These are phyloP conservation scores for Candida maesae DNA, from an alignment of 805 yeast genomes.

Conservation along the genomic window DNA sequence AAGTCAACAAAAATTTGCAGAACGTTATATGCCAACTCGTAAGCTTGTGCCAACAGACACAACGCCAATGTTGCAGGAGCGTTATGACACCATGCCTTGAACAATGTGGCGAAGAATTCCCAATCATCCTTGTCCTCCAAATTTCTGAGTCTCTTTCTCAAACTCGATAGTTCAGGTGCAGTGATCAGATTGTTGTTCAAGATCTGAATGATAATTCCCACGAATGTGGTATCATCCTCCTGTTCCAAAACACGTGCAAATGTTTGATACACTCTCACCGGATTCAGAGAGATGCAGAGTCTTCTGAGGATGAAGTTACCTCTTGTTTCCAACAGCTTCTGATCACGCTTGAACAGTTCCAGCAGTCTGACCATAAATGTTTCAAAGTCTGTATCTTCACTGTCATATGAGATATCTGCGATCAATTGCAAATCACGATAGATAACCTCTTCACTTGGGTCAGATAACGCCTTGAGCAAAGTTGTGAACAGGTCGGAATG, in stretches of 20 bases:
- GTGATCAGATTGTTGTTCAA: constrained; percentile 82
- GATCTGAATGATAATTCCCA: constrained; percentile 79
- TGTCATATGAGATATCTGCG: constrained; percentile 66
- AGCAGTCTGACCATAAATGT: constrained; percentile 71
- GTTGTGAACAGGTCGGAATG: constrained; percentile 69
- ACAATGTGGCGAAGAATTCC: constrained; percentile 67
- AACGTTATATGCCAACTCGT: constrained; percentile 82
- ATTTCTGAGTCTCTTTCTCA: constrained; percentile 65
- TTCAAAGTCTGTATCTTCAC: constrained; percentile 72
- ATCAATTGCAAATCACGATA: constrained; percentile 66
- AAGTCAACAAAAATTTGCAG: constrained; percentile 75
- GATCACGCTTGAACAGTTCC: constrained; percentile 64
- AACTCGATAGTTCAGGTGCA: constrained; percentile 69
- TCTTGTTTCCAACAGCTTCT: constrained; percentile 59
- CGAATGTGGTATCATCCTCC: constrained; percentile 62
- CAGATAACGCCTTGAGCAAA: constrained; percentile 65
- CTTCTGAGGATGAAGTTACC: constrained; percentile 84
- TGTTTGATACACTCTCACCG: constrained; percentile 79
- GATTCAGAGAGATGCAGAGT: constrained; percentile 72
- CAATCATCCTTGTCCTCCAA: constrained; percentile 63
- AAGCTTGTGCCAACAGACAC: constrained; percentile 81
- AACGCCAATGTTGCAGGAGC: constrained; percentile 84
- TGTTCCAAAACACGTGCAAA: constrained; percentile 69
- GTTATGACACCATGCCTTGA: constrained; percentile 89
- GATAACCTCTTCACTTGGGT: constrained; percentile 74